Conservation (phyloP, 805 yeast species). For the Scheffersomyces amazonensis region DNA sequence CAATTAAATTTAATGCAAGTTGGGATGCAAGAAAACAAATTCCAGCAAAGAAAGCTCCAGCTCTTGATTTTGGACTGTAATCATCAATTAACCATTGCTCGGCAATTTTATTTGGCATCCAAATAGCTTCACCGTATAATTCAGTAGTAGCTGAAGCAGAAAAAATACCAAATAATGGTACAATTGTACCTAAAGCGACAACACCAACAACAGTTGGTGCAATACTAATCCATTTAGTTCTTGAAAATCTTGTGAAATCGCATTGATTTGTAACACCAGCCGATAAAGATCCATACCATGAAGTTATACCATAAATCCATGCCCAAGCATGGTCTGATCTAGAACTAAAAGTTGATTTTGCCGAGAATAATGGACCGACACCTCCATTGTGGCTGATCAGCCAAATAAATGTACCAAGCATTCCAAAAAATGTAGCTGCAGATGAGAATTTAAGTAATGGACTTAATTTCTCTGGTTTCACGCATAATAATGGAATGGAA, state of each 20-base stretch:
- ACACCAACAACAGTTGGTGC: conserved; percentile 26
- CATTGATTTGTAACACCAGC: conserved; percentile 39
- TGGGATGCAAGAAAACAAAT: conserved; percentile 30
- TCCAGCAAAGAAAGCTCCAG: conserved; percentile 46
- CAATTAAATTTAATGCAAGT: conserved; percentile 32
- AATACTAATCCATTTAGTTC: conserved; percentile 11
- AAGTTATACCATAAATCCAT: conserved; percentile 36
- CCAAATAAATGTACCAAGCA: conserved; percentile 34
- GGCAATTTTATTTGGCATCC: conserved; percentile 47
- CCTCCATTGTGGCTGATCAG: conserved; percentile 25
- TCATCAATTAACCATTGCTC: conserved; percentile 37
- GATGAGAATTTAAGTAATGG: conserved; percentile 22
- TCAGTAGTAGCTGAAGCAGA: conserved; percentile 42
- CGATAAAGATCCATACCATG: conserved; percentile 35
- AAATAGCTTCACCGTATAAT: conserved; percentile 33
- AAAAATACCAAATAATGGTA: conserved; percentile 46
- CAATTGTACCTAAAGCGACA: conserved; percentile 37
- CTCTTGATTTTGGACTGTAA: conserved; percentile 38
- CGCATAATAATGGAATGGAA: conserved; percentile 35
- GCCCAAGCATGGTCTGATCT: conserved; percentile 37
- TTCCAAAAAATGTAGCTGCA: conserved; percentile 25
- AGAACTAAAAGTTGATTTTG: conserved; percentile 3
- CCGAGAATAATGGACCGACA: conserved; percentile 17
- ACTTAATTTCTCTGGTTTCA: conserved; percentile 44
- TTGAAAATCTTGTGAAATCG: conserved; percentile 39